Evolutionary conservation across 1,284 basidiomycete genomes (phyloP), one percentile per base, ranked within the genome.

Genomic region (Afroboletus lepidellus): DNA sequence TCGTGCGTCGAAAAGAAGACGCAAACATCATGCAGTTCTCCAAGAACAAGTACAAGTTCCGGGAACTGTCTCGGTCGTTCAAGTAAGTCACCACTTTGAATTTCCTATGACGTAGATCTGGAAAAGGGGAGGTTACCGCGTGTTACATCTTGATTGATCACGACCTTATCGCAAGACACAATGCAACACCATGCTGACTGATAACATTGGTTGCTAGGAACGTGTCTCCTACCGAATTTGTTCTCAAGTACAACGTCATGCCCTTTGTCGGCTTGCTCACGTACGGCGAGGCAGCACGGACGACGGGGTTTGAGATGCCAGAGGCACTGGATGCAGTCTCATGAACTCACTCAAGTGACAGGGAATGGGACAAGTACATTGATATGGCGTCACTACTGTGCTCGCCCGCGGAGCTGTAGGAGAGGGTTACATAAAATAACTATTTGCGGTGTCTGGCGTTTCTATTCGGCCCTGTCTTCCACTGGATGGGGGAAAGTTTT

Each of bases 161-260:
- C 30, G 21, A 30, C 33, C 50, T 64, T 64, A 62, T 64, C 62
- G 34, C 46, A 41, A 38, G 38, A 33, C 25, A 48, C 32, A 29
- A 32, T 33, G 41, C 12, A 49, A 50, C 41, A 1, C 34, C 16
- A 44, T 36, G 39, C 32, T 50, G 48, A 41, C 46, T 44, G 57
- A 66, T 61, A 65, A 54, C 58, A 52, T 32, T 60, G 50, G 18
- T 39, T 23, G 50, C 9, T 56, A 92, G 90, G 66, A 79, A 84
- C 61, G 76, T 79, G 34, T 73, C 79, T 12, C 76, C 87, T 15
- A 85, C 85, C 6, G 73, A 82, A 53, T 95, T 92, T 66, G 75
- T 80, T 0, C 77, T 96, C 42, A 89, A 89, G 65, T 96, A 94
- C 74, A 94, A 95, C 63, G 69, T 92, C 24, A 95, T 95, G 92